Base-by-base conservation (phyloP, 768 basidiomycete species). In the Lyophyllum shimeji region DNA sequence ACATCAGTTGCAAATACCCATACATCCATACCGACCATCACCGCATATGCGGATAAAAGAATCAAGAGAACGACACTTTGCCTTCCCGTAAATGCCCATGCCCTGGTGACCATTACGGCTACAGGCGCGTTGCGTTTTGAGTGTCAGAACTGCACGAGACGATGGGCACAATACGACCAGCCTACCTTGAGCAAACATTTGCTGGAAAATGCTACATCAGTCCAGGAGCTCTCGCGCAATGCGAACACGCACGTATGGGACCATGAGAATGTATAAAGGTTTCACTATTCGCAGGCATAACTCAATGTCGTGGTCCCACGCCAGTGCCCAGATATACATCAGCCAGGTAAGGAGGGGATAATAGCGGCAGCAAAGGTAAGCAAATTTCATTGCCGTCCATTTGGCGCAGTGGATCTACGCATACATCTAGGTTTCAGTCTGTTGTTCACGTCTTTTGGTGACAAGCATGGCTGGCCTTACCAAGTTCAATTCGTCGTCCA, bases 81-180 rank as follows among this genome's bases (percentile, higher is more conserved):
- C 24, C 63, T 51, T 21, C 67, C 69, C 9, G 69, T 64, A 48
- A 70, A 70, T 1, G 67, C 69, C 58, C 67, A 67, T 5, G 67
- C 63, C 13, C 69, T 54, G 25, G 61, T 58, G 11, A 65, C 23
- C 53, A 68, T 60, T 2, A 67, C 67, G 31, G 31, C 31, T 33
- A 33, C 12, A 33, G 7, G 31, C 12, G 12, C 7, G 31, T 6
- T 33, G 6, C 6, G 31, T 33, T 12, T 33, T 33, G 31, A 33
- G 12, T n/a, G 12, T 33, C 31, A 33, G 6, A 33, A 33, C 31
- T 33, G 31, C 6, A 29, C 7, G 13, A 25, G 11, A 21, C n/a
- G 12, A 56, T 29, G 23, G n/a, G n/a, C n/a, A n/a, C n/a, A n/a
- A n/a, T n/a, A n/a, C n/a, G n/a, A n/a, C n/a, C n/a, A n/a, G n/a